Percentiles rank a stretch among this genome's conserved stretches.
Conservation (phyloP, 108 stramenopile genomes). For the Nitzschia palea region DNA sequence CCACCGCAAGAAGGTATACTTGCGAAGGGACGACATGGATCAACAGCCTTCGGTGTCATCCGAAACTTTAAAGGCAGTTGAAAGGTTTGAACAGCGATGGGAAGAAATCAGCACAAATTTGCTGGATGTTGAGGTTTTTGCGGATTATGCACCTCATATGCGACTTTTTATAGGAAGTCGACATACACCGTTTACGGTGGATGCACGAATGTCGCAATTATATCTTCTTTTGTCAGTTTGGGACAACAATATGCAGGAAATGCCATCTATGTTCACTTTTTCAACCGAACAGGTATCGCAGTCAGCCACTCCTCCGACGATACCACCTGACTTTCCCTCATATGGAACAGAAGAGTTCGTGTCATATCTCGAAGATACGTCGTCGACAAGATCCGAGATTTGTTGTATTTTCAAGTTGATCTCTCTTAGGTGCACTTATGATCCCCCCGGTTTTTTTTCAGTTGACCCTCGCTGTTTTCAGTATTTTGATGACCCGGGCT, state of each 20-base stretch:
- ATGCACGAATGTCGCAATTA: constrained; percentile 70
- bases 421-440: constrained; percentile 58
- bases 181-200: constrained; percentile 36
- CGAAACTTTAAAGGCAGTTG: constrained; percentile 20
- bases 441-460: constrained; percentile 47
- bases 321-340: constrained; percentile 63
- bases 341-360: constrained; percentile 72
- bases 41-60: neutral
- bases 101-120: constrained; percentile 55
- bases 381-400: constrained; percentile 40
- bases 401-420: constrained; percentile 49
- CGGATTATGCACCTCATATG: constrained; percentile 61
- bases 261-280: constrained; percentile 75
- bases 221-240: constrained; percentile 76
- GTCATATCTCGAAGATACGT: constrained; percentile 26
- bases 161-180: constrained; percentile 55
- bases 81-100: constrained; percentile 49
- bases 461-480: constrained; percentile 38
- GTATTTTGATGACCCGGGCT: constrained; percentile 29
- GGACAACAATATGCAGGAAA: constrained; percentile 85
- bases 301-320: constrained; percentile 41
- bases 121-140: constrained; percentile 46
- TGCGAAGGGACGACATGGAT: neutral
- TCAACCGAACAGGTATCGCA: constrained; percentile 36
- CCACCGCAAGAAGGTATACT: constrained; percentile 44